These are phyloP conservation scores for Iberis pinnata DNA, from an alignment of 345 rosid genomes.

Conservation along the genomic window DNA sequence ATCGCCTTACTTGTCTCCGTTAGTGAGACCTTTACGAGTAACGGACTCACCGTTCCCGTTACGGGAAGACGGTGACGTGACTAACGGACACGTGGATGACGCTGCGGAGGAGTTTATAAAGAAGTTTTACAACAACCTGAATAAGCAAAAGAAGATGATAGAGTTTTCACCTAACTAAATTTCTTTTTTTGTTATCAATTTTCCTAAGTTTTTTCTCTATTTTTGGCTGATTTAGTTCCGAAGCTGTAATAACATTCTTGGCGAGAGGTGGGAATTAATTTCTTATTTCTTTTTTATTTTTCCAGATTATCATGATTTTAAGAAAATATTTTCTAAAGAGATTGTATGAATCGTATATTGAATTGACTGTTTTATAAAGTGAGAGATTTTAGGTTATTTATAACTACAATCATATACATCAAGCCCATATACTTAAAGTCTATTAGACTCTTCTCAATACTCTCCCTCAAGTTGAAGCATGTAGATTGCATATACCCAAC, in stretches of 20 bases:
- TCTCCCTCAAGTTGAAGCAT: too few relatives aligned
- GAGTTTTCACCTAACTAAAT: slow-evolving; percentile 16
- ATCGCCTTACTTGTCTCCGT: slow-evolving; percentile 69
- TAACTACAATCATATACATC: too few relatives aligned
- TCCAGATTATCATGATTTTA: neutral
- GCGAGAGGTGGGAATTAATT: slow-evolving; percentile 15
- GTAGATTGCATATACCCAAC: too few relatives aligned
- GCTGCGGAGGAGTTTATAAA: slow-evolving; percentile 76
- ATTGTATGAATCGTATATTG: too few relatives aligned
- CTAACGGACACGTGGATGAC: slow-evolving; percentile 51
- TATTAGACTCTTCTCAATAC: too few relatives aligned
- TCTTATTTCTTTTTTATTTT: slow-evolving; percentile 15
- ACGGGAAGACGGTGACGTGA: slow-evolving; percentile 40
- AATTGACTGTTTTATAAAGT: too few relatives aligned
- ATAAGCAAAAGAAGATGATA: slow-evolving; percentile 39
- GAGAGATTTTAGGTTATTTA: too few relatives aligned
- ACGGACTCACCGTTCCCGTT: slow-evolving; percentile 96
- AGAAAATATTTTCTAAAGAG: neutral
- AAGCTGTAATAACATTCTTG: slow-evolving; percentile 24
- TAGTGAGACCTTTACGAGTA: slow-evolving; percentile 66
- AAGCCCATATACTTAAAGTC: too few relatives aligned
- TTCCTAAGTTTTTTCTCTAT: slow-evolving; percentile 9
- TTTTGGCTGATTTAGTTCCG: slow-evolving; percentile 3
- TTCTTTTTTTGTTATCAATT: neutral
- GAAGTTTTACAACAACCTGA: slow-evolving; percentile 64